Evolutionary conservation across 139 green algal genomes (phyloP), one percentile per base, ranked within the genome.

Genomic region (Trebouxia sp.): DNA sequence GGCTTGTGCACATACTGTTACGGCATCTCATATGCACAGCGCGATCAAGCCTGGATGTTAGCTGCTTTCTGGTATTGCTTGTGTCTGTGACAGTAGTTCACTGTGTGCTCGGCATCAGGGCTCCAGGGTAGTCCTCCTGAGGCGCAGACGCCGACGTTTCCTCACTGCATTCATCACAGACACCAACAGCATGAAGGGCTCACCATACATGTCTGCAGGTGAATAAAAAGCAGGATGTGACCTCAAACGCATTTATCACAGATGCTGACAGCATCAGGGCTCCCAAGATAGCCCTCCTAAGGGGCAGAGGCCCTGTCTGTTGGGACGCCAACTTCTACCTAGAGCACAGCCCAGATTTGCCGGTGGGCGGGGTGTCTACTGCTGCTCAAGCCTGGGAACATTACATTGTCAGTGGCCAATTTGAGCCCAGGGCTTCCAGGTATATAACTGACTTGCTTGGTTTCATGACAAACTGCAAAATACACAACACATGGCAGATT

Each of bases 381-480:
- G 70, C 67, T 20, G 50, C 65, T 55, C 69, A 81, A 50, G 55
- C 87, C 30, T 96, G 92, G 92, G 84, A 88, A 53, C 92, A 96
- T 75, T 96, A 85, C 56, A 69, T 95, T 22, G 82, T 87, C 26
- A 85, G 83, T 66, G 92, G 92, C 5, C 91, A 96, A 76, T 96
- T 96, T 77, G 90, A 95, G 75, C 82, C 83, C 3, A 66, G 92
- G 0, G 72, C 83, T 3, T 83, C 87, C 53, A 82, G 74, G 83
- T 87, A 39, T 42, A 4, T 28, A 38, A 80, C 39, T 37, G 26
- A 12, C 20, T 62, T 69, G 8, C 20, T 38, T 41, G 0, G 8
- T 26, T 76, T 6, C 15, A 76, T 76, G 32, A n/a, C n/a, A n/a
- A n/a, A n/a, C n/a, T n/a, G n/a, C n/a, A n/a, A n/a, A n/a, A n/a